phyloP scores from a whole-genome alignment of 805 yeast genomes.

The Dipodascus albidus region DNA sequence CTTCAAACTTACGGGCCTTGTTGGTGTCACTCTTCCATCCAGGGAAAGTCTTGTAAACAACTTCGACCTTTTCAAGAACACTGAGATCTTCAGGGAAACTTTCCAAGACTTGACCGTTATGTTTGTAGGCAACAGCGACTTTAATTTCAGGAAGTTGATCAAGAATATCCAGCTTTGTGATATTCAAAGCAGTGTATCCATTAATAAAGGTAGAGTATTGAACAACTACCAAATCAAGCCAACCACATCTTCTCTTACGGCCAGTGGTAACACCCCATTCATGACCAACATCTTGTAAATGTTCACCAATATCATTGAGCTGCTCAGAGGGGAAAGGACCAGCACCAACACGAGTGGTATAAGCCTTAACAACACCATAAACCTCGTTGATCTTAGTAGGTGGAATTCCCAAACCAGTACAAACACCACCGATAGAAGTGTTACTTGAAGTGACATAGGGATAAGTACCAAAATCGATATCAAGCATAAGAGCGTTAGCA shows the following conservation, averaged over 20 bases:
- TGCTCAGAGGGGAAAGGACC: conserved; percentile 99
- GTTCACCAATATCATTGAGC: conserved; percentile 75
- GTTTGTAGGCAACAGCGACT: conserved; percentile 74
- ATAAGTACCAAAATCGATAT: conserved; percentile 94
- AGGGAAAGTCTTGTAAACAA: conserved; percentile 79
- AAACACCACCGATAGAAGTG: conserved; percentile 96
- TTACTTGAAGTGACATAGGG: conserved; percentile 94
- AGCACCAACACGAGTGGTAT: conserved; percentile 97
- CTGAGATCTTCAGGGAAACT: conserved; percentile 90
- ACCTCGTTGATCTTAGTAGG: conserved; percentile 71
- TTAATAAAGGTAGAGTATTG: conserved; percentile 85
- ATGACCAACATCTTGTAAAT: conserved; percentile 82
- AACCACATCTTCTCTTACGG: conserved; percentile 97
- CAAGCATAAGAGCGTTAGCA: conserved; percentile 96
- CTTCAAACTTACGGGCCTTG: conserved; percentile 51
- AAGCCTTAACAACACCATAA: conserved; percentile 96
- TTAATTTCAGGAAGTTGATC: conserved; percentile 82
- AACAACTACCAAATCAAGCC: conserved; percentile 94
- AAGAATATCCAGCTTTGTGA: conserved; percentile 91
- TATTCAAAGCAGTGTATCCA: conserved; percentile 88
- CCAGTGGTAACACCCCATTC: conserved; percentile 98
- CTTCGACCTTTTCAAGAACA: conserved; percentile 79
- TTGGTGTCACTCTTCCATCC: conserved; percentile 92
- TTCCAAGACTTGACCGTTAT: conserved; percentile 62
- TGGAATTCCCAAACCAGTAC: conserved; percentile 95